These are phyloP conservation scores for Botrytis fabae DNA, from an alignment of 2,329 filamentous ascomycete species.

Conservation along the genomic window DNA sequence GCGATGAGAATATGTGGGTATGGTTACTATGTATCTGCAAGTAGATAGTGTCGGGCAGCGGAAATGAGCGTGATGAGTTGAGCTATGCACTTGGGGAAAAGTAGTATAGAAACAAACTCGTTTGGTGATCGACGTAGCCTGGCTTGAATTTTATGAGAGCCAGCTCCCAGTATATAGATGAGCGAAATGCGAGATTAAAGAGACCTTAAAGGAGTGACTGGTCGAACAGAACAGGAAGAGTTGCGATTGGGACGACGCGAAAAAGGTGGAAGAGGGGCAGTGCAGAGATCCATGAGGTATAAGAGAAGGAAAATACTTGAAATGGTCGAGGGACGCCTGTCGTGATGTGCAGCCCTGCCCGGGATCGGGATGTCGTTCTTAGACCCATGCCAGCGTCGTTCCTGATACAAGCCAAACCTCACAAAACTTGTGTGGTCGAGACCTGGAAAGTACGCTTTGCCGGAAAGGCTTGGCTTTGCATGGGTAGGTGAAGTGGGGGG, in stretches of 20 bases:
- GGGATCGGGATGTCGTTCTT: constrained; percentile 38
- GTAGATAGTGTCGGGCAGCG: constrained; percentile 33
- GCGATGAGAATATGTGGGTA: constrained; percentile 43
- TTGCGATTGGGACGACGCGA: constrained; percentile 49
- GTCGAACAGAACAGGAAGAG: constrained; percentile 45
- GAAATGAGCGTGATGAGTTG: constrained; percentile 47
- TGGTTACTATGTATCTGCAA: constrained; percentile 39
- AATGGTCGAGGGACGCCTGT: constrained; percentile 42
- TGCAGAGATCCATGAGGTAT: constrained; percentile 52
- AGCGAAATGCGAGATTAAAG: constrained; percentile 47
- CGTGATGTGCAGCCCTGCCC: constrained; percentile 34
- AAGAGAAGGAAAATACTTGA: constrained; percentile 49
- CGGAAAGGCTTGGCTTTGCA: constrained; percentile 32
- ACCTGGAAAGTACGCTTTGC: constrained; percentile 35
- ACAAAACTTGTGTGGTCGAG: constrained; percentile 38
- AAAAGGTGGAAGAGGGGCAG: constrained; percentile 48
- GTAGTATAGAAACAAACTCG: constrained; percentile 46
- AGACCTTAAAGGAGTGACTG: constrained; percentile 53
- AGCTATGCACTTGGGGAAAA: constrained; percentile 39
- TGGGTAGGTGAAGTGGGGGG: constrained; percentile 21
- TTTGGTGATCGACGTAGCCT: constrained; percentile 43
- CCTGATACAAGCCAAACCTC: constrained; percentile 41
- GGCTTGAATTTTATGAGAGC: constrained; percentile 53
- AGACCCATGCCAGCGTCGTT: constrained; percentile 36
- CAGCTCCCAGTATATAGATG: constrained; percentile 56